Evolutionary conservation across 208 protist species (phyloP), one percentile per base, ranked within the genome.

Genomic region (Leishmania lainsoni): DNA sequence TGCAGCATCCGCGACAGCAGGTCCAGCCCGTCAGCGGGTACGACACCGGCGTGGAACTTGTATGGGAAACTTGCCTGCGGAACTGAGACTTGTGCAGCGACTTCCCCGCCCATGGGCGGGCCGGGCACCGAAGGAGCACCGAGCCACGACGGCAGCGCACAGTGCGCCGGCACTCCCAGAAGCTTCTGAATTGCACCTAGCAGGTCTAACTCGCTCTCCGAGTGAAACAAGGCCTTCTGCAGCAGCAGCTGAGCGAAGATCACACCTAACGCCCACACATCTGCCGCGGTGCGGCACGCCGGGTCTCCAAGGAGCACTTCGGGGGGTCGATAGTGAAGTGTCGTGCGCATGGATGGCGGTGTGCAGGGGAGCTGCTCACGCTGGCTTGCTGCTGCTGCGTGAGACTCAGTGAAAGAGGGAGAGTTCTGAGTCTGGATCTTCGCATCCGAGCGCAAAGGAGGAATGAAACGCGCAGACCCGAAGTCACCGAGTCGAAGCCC

Each of bases 401-500:
- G 74, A 20, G 22, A 20, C n/a, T 78, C 26, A 4, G 20, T 20
- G 9, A 73, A 2, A 48, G 69, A 51, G 9, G 2, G 45, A 35
- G 69, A 73, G 69, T 32, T 73, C 26, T 51, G 42, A 48, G 20
- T 29, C 45, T 29, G 29, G 32, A 56, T 48, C 74, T 42, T 63
- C 5, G 74, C 29, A 17, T 14, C 45, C 54, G 56, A 51, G 26
- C 48, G 54, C 49, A 35, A 65, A 35, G 80, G 69, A 4, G 82
- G 86, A 42, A 90, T 69, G 22, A 97, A 87, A 26, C 96, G 87
- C 3, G 93, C 91, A 49, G 91, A 95, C 61, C 96, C 96, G 86
- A 98, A 98, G 83, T 98, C 96, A 26, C 89, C 87, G 20, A 98
- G 83, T 14, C 94, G 92, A 63, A 98, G 71, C n/a, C 83, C 85